phyloP scores from a whole-genome alignment of 2,329 filamentous ascomycete genomes.

The Aurifilum marmelostoma region DNA sequence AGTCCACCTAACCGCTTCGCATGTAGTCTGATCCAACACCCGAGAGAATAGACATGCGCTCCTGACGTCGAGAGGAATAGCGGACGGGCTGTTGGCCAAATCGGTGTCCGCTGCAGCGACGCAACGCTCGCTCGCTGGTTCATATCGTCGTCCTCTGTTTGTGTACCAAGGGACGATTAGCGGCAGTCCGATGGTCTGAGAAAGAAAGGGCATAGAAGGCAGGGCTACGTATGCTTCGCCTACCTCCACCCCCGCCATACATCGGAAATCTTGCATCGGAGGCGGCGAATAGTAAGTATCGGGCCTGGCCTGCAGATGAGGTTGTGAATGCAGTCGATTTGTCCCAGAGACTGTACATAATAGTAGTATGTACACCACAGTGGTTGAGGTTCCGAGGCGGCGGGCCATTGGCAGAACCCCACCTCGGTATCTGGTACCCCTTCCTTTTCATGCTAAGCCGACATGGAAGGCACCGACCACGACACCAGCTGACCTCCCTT shows the following conservation, averaged over 20 bases:
- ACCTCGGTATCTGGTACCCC: neutral
- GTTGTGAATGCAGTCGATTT: neutral
- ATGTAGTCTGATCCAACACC: neutral
- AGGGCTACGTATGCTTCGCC: neutral
- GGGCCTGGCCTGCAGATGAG: neutral
- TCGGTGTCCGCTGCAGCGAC: neutral
- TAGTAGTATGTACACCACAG: neutral
- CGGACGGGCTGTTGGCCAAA: neutral
- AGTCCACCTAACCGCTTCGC: neutral
- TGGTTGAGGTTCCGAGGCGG: neutral
- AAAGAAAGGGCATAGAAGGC: neutral
- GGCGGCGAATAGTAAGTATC: neutral
- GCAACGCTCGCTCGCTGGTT: neutral
- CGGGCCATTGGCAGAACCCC: neutral
- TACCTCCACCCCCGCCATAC: neutral
- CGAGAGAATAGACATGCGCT: neutral
- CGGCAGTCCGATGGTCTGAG: neutral
- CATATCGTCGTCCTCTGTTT: neutral
- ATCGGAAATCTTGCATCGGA: neutral
- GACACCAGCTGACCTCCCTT: constrained; percentile 9
- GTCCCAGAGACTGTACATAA: neutral
- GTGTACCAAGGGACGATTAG: neutral
- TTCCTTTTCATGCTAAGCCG: neutral
- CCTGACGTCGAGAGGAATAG: neutral
- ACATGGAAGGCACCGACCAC: neutral